Evolutionary conservation across 2,329 filamentous ascomycete species (phyloP).

Genomic region (Colletotrichum horii): DNA sequence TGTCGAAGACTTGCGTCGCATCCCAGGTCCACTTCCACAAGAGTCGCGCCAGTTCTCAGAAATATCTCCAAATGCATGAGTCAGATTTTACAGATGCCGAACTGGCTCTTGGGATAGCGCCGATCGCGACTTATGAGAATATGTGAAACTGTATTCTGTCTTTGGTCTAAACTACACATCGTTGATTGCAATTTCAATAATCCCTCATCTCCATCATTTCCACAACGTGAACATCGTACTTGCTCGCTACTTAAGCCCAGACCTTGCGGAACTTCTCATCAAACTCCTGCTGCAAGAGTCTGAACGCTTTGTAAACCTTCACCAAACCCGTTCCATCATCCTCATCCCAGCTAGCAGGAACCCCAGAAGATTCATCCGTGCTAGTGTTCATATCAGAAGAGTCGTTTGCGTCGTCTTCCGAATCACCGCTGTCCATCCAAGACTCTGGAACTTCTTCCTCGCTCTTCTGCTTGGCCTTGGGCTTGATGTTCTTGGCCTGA

Average conservation of each 20-base stretch:
- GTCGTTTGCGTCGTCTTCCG: slow-evolving; percentile 32
- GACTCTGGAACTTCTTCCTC: slow-evolving; percentile 46
- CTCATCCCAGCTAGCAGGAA: neutral
- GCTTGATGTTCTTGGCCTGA: neutral
- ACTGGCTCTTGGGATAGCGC: neutral
- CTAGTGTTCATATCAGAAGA: neutral
- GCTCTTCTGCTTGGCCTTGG: slow-evolving; percentile 34
- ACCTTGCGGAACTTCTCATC: slow-evolving; percentile 67
- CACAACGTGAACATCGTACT: neutral
- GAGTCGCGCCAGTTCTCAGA: neutral
- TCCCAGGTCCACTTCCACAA: neutral
- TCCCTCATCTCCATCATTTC: neutral
- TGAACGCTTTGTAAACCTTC: slow-evolving; percentile 65
- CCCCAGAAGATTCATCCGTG: neutral
- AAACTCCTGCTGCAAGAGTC: slow-evolving; percentile 62
- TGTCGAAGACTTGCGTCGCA: neutral
- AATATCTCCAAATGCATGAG: neutral
- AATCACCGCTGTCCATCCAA: slow-evolving; percentile 44
- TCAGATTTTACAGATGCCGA: neutral
- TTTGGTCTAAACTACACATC: neutral
- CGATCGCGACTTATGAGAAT: neutral
- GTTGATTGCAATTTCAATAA: neutral
- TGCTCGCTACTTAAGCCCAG: slow-evolving; percentile 52
- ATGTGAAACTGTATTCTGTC: fast-evolving
- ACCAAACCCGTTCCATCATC: slow-evolving; percentile 52